Conservation (phyloP, 345 rosid genomes). For the Hevea brasiliensis region DNA sequence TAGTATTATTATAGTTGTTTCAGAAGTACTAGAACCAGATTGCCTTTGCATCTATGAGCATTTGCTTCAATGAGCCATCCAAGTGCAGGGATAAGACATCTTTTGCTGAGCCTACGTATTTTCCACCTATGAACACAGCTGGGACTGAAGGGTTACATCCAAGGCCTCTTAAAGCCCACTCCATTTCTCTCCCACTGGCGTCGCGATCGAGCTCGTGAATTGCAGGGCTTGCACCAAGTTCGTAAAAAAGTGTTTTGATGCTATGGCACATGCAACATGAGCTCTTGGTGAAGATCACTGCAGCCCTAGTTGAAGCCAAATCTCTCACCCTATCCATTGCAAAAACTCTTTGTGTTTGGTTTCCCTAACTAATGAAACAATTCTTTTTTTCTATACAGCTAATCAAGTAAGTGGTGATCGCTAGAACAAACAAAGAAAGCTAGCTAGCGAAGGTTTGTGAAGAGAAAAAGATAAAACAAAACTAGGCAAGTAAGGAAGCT, state of each 20-base stretch:
- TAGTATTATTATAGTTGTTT: not conserved
- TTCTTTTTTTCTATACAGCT: conserved; percentile 2
- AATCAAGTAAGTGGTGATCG: too few species aligned
- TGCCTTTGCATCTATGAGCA: conserved; percentile 92
- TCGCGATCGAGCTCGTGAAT: conserved; percentile 88
- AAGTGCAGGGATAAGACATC: conserved; percentile 87
- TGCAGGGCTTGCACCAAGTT: conserved; percentile 92
- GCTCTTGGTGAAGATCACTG: conserved; percentile 96
- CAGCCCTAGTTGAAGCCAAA: conserved; percentile 82
- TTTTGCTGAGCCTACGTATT: conserved; percentile 81
- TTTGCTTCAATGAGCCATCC: conserved; percentile 85
- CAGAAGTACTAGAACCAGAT: conserved; percentile 69
- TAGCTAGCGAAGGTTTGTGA: not conserved
- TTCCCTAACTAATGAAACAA: conserved; percentile 1
- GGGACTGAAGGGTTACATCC: conserved; percentile 81
- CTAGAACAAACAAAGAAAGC: not conserved
- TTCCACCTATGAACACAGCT: conserved; percentile 93
- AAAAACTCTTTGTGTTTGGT: not conserved
- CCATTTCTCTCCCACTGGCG: conserved; percentile 72
- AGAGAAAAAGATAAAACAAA: not conserved
- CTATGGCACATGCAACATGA: conserved; percentile 96
- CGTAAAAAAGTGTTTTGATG: conserved; percentile 87
- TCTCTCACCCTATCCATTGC: conserved; percentile 76
- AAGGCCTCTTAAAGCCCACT: conserved; percentile 57
- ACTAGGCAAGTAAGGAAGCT: conserved; percentile 5